Base-by-base conservation (phyloP, 805 yeast species). In the Candida broadrunensis region DNA sequence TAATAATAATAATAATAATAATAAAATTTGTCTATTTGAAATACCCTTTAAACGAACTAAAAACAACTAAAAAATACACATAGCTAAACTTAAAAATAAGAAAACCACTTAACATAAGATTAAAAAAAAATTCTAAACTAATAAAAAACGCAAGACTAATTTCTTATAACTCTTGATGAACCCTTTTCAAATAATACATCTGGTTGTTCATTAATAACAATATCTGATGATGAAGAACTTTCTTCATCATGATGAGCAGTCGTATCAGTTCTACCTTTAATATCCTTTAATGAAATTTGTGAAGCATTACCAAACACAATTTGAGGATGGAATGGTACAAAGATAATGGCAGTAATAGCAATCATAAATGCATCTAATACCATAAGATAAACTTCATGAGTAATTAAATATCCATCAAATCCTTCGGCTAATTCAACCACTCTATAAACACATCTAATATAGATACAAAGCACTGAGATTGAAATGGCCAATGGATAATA, bases 341-440 rank as follows among this genome's bases (percentile, higher is more conserved):
- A 61, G 5, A 61, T 44, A 12, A 64, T 32, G 5, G 65, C 67
- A 18, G 60, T 55, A 19, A 60, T 43, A 7, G 65, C 60, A 37
- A 65, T 50, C 68, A 67, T 58, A 11, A 55, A 38, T 0, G 71
- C 71, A 44, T 67, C 72, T 41, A 67, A 58, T 3, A 55, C 52
- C 66, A 64, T 60, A 26, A 67, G 38, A 43, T 36, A 65, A 8
- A 56, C 63, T 47, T 67, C 72, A 42, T 65, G 67, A 3, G 54
- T 49, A 30, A 63, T 53, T 34, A 65, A 54, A 47, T 56, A 64
- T 2, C 72, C 72, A 5, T 30, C 19, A 48, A 59, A 65, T 1
- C 72, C 71, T 43, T 65, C 61, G 15, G 62, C 53, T 43, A 67
- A 56, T 47, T 67, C 71, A 15, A 64, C 68, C 29, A 65, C 69